These are phyloP conservation scores for Tausonia pullulans DNA, from an alignment of 1,284 basidiomycete genomes.

Conservation along the genomic window DNA sequence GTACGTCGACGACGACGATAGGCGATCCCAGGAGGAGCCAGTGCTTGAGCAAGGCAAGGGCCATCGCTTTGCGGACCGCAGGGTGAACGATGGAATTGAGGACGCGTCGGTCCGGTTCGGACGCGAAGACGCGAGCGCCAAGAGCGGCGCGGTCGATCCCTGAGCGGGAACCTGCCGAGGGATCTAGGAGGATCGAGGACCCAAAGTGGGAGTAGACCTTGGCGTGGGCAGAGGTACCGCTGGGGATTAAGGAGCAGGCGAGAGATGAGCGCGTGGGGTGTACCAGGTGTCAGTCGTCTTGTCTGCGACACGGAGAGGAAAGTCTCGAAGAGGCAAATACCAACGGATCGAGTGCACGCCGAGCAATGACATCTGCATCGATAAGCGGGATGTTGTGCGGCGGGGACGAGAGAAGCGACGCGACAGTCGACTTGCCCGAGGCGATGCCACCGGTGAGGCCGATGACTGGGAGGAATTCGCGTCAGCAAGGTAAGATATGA, in stretches of 20 bases:
- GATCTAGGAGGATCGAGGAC: slow-evolving; percentile 6
- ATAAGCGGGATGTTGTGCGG: slow-evolving; percentile 60
- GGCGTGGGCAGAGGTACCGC: slow-evolving; percentile 57
- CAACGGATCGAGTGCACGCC: slow-evolving; percentile 67
- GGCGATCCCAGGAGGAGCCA: slow-evolving; percentile 65
- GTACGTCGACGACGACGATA: slow-evolving; percentile 79
- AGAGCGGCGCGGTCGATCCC: slow-evolving; percentile 67
- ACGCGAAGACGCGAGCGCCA: slow-evolving; percentile 73
- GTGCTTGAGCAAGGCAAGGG: slow-evolving; percentile 51
- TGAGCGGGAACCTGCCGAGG: not conserved
- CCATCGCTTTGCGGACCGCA: slow-evolving; percentile 66
- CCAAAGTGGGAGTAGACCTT: slow-evolving; percentile 43
- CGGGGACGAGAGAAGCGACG: slow-evolving; percentile 50
- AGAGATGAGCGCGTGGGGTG: not conserved
- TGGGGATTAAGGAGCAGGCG: not conserved
- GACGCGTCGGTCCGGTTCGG: slow-evolving; percentile 55
- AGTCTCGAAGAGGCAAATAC: not conserved
- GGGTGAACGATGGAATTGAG: slow-evolving; percentile 86
- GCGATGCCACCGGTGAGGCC: slow-evolving; percentile 95
- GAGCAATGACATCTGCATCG: slow-evolving; percentile 85
- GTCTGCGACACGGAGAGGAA: not conserved
- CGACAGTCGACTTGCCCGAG: slow-evolving; percentile 91
- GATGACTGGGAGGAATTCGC: slow-evolving; percentile 48
- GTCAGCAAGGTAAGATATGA: not conserved
- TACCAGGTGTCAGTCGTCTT: not conserved